Base-by-base conservation (phyloP, 768 basidiomycete species). In the Hypsizygus marmoreus region DNA sequence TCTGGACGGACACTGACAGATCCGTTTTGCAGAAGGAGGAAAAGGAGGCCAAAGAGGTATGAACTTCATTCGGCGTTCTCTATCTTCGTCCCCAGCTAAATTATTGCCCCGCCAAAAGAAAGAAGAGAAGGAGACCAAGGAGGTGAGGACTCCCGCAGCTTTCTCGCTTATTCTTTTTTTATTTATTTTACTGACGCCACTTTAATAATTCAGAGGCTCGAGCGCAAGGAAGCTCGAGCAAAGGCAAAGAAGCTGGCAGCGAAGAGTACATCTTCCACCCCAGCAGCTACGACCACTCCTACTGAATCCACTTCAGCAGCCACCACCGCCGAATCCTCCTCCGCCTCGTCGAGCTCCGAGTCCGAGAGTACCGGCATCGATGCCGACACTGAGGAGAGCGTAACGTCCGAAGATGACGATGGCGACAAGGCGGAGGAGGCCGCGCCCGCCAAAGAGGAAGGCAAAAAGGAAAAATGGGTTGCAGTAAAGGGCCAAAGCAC, bases 391-490 rank as follows among this genome's bases (percentile, higher is more conserved):
- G 88, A 90, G 64, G 85, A 84, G 59, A 87, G 85, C 58, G 69
- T 85, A 53, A 84, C 86, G 3, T 87, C 86, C 25, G 88, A 89
- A 56, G 86, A 87, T 43, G 87, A 89, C 57, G 86, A 88, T 58
- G 59, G 62, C 16, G 77, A 82, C 30, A 78, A 77, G 56, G 54
- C 60, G 14, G 62, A 59, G 33, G 62, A 57, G 43, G 24, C 45
- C 22, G 62, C 60, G 44, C 64, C 43, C 29, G 56, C 50, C 16
- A 62, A 61, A 34, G 66, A 59, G 23, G 66, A 72, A 30, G 63
- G 53, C 35, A 63, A 66, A 56, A 79, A 76, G 61, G 87, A 90
- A 59, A 88, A 86, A 61, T 91, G 88, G 88, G 80, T 90, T 39
- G 72, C 86, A 14, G 82, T 91, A 61, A 86, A 88, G 64, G 74